Percentiles rank a stretch among this genome's conserved stretches.
Conservation (phyloP, 768 basidiomycete genomes). For the Lactarius evosmus region DNA sequence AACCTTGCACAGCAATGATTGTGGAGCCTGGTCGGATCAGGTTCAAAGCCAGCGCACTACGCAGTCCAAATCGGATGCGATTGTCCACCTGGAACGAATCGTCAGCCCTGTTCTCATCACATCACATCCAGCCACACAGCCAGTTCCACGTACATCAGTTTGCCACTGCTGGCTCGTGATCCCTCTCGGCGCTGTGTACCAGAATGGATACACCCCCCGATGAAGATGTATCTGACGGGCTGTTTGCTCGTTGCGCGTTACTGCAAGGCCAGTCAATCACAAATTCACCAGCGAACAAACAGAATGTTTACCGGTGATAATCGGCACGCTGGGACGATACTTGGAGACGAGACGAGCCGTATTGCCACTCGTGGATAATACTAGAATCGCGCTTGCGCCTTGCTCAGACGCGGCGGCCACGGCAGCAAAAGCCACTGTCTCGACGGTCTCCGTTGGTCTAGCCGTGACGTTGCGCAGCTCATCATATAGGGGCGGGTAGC, state of each 20-base stretch:
- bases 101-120: slow-evolving; percentile 15
- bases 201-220: slow-evolving; percentile 95
- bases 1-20: slow-evolving; percentile 96
- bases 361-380: slow-evolving; percentile 94
- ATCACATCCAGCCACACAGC: background rate
- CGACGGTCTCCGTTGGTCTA: slow-evolving; percentile 89
- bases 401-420: slow-evolving; percentile 96
- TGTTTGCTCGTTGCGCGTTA: slow-evolving; percentile 94
- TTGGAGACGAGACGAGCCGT: slow-evolving; percentile 95
- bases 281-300: background rate
- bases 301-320: slow-evolving; percentile 75
- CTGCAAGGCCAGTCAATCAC: slow-evolving; percentile 39
- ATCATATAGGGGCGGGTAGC: slow-evolving; percentile 92
- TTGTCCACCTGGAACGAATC: slow-evolving; percentile 64
- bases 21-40: slow-evolving; percentile 87
- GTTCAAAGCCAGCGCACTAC: slow-evolving; percentile 75
- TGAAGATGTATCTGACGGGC: slow-evolving; percentile 95
- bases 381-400: slow-evolving; percentile 90
- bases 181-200: slow-evolving; percentile 93
- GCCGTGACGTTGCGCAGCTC: slow-evolving; percentile 75
- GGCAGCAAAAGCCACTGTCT: slow-evolving; percentile 95
- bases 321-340: slow-evolving; percentile 90
- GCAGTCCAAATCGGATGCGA: slow-evolving; percentile 84
- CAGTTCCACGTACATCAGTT: slow-evolving; percentile 70
- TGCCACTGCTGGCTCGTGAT: slow-evolving; percentile 92